phyloP scores from a whole-genome alignment of 1,139 yeast species.

The Maudiozyma humilis region DNA sequence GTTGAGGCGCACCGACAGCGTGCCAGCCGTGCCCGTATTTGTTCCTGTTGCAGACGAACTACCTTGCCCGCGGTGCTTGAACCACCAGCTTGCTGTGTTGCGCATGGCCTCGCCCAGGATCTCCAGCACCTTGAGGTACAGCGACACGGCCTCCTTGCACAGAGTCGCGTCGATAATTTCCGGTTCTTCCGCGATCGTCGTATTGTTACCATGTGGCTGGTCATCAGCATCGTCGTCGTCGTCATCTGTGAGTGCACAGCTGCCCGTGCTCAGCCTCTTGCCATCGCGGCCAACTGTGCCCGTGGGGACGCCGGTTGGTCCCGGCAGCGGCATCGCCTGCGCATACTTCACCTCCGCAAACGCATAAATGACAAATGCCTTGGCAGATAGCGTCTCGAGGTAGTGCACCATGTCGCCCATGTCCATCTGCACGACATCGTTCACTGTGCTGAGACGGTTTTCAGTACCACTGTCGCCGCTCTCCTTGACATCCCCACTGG shows the following conservation, averaged over 20 bases:
- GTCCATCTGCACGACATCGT: not conserved
- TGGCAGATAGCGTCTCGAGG: constrained; percentile 74
- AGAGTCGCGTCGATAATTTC: not conserved
- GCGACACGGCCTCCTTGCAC: constrained; percentile 60
- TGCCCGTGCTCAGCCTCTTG: constrained; percentile 25
- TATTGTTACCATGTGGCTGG: not conserved
- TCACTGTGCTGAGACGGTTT: too few relatives aligned
- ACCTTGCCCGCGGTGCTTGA: constrained; percentile 37
- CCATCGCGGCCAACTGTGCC: too few relatives aligned
- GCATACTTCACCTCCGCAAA: constrained; percentile 88
- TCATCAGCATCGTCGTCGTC: constrained; percentile 8
- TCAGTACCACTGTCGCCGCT: not conserved
- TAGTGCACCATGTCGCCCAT: constrained; percentile 36
- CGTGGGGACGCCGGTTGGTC: not conserved
- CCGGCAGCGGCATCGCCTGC: constrained; percentile 60
- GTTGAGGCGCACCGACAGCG: constrained; percentile 44
- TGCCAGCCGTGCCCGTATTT: constrained; percentile 22
- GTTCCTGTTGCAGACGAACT: too few relatives aligned
- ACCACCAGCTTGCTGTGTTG: constrained; percentile 86
- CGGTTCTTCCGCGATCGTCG: not conserved
- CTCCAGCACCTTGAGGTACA: constrained; percentile 77
- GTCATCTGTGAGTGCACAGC: constrained; percentile 21
- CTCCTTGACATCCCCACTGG: constrained; percentile 7
- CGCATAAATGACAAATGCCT: constrained; percentile 79
- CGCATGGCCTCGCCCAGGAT: constrained; percentile 80